Percentiles rank a stretch among this genome's conserved stretches.
Conservation (phyloP, 1,139 yeast genomes). For the Spathaspora sp. region DNA sequence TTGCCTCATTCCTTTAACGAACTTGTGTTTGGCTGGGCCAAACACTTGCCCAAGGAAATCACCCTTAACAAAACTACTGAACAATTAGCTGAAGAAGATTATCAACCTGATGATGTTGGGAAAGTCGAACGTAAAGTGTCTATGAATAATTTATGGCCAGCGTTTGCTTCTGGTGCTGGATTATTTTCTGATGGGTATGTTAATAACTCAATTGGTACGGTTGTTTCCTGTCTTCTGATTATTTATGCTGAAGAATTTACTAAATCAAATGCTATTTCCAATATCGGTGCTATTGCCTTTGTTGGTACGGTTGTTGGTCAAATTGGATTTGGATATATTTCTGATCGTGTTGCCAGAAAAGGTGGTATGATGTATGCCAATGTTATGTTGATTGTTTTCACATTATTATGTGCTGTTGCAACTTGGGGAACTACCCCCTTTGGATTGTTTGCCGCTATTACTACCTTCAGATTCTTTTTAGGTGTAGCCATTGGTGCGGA, state of each 20-base stretch:
- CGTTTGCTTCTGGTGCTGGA: slow-evolving; percentile 88
- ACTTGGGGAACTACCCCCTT: slow-evolving; percentile 72
- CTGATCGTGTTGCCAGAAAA: slow-evolving; percentile 79
- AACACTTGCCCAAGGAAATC: slow-evolving; percentile 21
- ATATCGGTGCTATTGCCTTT: slow-evolving; percentile 85
- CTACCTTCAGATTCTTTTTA: slow-evolving; percentile 80
- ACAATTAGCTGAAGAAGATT: slow-evolving; percentile 24
- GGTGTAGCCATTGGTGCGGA: slow-evolving; percentile 90
- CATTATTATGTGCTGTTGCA: slow-evolving; percentile 77
- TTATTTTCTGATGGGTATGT: slow-evolving; percentile 89
- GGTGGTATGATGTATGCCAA: slow-evolving; percentile 80
- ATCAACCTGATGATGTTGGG: slow-evolving; percentile 17
- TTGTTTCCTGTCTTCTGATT: slow-evolving; percentile 60
- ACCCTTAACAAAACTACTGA: slow-evolving; percentile 26
- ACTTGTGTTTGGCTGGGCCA: slow-evolving; percentile 36
- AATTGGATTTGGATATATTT: slow-evolving; percentile 70
- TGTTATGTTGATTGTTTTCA: slow-evolving; percentile 65
- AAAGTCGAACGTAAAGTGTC: slow-evolving; percentile 20
- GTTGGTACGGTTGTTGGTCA: slow-evolving; percentile 92
- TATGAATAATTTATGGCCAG: slow-evolving; percentile 57
- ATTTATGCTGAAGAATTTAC: slow-evolving; percentile 69
- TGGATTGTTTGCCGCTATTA: slow-evolving; percentile 80
- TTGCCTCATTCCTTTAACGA: slow-evolving; percentile 47
- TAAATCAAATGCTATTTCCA: slow-evolving; percentile 65
- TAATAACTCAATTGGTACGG: slow-evolving; percentile 79